Percentiles rank a stretch among this genome's conserved stretches.
Evolutionary conservation across 305 asterid species (phyloP).

Genomic region (Stenogyne calaminthoides): DNA sequence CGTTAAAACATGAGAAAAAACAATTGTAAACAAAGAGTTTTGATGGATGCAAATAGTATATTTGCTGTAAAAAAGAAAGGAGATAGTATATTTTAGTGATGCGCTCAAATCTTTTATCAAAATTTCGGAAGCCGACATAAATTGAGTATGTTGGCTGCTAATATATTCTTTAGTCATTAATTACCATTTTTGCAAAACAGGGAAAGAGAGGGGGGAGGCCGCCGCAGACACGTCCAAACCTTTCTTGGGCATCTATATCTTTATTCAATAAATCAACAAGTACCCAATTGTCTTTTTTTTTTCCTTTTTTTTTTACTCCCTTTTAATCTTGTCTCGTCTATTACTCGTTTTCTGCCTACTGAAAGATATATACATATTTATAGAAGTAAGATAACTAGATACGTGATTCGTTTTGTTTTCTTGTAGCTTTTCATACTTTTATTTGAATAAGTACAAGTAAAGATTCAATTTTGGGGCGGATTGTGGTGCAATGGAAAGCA

Average conservation of each 20-base stretch:
- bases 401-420: slow-evolving; percentile 21
- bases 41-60: too few species aligned
- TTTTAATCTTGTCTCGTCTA: slow-evolving; percentile 19
- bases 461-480: slow-evolving; percentile 29
- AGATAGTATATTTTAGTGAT: too few species aligned
- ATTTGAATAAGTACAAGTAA: not conserved
- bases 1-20: too few species aligned
- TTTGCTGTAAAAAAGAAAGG: too few species aligned
- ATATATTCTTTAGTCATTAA: slow-evolving; percentile 32
- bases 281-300: slow-evolving; percentile 40
- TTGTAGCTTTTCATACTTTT: slow-evolving; percentile 9
- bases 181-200: slow-evolving; percentile 14
- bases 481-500: slow-evolving; percentile 51
- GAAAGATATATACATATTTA: slow-evolving; percentile 8
- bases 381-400: slow-evolving; percentile 22
- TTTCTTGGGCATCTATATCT: slow-evolving; percentile 32
- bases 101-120: slow-evolving; percentile 8
- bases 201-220: not conserved
- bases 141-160: slow-evolving; percentile 34
- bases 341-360: slow-evolving; percentile 9
- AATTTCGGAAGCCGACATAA: slow-evolving; percentile 23
- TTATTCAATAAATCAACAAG: slow-evolving; percentile 39
- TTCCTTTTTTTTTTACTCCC: not conserved
- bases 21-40: too few species aligned
- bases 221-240: slow-evolving; percentile 22